Percentiles rank a stretch among this genome's conserved stretches.
Conservation (phyloP, 2,329 filamentous ascomycete species). For the Colletotrichum tanaceti region DNA sequence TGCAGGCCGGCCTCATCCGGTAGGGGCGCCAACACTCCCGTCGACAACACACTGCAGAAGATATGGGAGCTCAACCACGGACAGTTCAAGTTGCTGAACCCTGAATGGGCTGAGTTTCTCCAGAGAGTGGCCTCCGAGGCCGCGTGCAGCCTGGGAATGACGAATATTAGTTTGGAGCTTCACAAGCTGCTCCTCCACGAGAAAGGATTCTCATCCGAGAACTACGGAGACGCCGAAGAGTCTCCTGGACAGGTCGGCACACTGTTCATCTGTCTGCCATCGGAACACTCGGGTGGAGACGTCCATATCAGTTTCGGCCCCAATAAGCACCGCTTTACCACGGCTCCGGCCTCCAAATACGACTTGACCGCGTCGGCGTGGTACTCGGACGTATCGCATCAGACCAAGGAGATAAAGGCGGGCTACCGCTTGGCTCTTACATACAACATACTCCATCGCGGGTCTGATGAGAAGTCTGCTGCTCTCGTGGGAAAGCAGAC, state of each 20-base stretch:
- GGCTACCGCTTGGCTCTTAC: background rate
- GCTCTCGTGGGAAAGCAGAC: background rate
- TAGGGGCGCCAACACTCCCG: background rate
- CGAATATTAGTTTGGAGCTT: background rate
- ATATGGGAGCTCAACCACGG: background rate
- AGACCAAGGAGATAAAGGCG: background rate
- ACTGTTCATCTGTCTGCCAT: background rate
- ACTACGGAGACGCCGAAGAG: background rate
- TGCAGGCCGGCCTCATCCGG: background rate
- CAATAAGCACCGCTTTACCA: background rate
- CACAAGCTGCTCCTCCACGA: constrained; percentile 2
- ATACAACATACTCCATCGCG: background rate
- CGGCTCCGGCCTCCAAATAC: background rate
- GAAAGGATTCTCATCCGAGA: background rate
- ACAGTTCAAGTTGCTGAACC: background rate
- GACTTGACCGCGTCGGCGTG: background rate
- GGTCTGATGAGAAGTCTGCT: background rate
- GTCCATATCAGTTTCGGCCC: background rate
- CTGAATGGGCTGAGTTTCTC: background rate
- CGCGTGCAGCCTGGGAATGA: background rate
- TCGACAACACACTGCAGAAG: background rate
- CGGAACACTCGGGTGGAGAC: background rate
- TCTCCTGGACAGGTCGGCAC: background rate
- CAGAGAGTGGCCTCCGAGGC: background rate
- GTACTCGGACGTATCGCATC: background rate